phyloP scores from a whole-genome alignment of 176 grass and related monocot genomes.

The Avena atlantica region DNA sequence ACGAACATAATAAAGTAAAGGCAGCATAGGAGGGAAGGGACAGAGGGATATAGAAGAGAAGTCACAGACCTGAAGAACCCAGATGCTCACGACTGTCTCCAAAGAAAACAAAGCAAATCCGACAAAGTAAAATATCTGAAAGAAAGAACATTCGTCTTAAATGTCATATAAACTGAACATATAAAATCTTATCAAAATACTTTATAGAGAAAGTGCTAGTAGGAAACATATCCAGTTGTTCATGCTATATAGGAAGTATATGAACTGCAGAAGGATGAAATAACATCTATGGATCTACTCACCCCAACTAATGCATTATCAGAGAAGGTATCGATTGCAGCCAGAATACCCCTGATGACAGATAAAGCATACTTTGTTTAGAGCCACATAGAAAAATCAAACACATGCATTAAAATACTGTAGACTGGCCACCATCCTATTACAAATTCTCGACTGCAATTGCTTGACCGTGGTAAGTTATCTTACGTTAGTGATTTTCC shows the following conservation, averaged over 20 bases:
- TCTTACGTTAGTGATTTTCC: constrained; percentile 72
- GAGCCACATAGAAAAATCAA: neutral
- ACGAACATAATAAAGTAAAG: constrained; percentile 4
- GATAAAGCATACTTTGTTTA: constrained; percentile 32
- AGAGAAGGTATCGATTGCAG: constrained; percentile 87
- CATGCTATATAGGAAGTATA: constrained; percentile 13
- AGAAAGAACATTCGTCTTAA: constrained; percentile 27
- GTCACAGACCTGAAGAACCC: constrained; percentile 86
- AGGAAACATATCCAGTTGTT: neutral
- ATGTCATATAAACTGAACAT: constrained; percentile 18
- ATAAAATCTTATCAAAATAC: constrained; percentile 6
- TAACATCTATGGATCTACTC: constrained; percentile 43
- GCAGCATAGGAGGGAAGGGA: neutral
- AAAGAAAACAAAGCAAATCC: constrained; percentile 91
- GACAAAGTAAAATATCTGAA: constrained; percentile 86
- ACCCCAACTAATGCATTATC: constrained; percentile 78
- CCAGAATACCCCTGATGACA: constrained; percentile 81
- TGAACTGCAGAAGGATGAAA: neutral
- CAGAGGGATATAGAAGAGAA: neutral
- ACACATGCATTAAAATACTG: constrained; percentile 4
- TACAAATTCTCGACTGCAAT: neutral
- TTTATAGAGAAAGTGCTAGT: neutral
- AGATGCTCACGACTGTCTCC: constrained; percentile 86
- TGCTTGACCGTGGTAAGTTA: constrained; percentile 28
- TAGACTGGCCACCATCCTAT: neutral